phyloP scores from a whole-genome alignment of 1,284 basidiomycete genomes.

The Xerocomus amazonicus region DNA sequence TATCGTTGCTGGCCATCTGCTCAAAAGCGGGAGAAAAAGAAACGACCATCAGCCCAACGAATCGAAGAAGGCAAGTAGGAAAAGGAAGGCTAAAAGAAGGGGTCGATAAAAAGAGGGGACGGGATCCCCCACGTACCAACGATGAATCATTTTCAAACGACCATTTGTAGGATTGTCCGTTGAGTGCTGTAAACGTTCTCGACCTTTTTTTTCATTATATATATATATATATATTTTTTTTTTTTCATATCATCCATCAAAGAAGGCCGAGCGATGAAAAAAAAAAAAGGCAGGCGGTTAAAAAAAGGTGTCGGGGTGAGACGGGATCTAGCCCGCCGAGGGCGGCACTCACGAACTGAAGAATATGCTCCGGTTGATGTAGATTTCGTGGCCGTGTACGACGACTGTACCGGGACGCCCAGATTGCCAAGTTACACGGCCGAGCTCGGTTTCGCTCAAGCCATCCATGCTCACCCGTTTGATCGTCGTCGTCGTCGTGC shows the following conservation, averaged over 20 bases:
- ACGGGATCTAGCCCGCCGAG: neutral
- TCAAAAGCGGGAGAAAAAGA: neutral
- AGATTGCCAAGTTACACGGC: slow-evolving; percentile 30
- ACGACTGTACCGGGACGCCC: slow-evolving; percentile 29
- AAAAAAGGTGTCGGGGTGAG: slow-evolving; percentile 3
- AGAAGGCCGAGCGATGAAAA: neutral
- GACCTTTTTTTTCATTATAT: slow-evolving; percentile 20
- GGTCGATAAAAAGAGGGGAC: neutral
- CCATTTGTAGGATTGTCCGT: slow-evolving; percentile 35
- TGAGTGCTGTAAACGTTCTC: slow-evolving; percentile 33
- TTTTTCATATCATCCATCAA: slow-evolving; percentile 4
- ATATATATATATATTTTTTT: too few species aligned
- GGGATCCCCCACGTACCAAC: slow-evolving; percentile 22
- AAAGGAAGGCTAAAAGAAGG: neutral
- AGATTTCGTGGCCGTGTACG: slow-evolving; percentile 29
- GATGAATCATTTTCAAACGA: slow-evolving; percentile 33
- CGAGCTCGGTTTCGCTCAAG: slow-evolving; percentile 25
- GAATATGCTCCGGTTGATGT: slow-evolving; percentile 22
- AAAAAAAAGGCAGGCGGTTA: slow-evolving; percentile 5
- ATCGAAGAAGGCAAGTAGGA: neutral
- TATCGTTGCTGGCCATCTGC: slow-evolving; percentile 33
- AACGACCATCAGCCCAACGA: neutral
- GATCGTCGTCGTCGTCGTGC: slow-evolving; percentile 19
- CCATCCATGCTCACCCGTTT: slow-evolving; percentile 28
- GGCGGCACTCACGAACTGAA: slow-evolving; percentile 30